These are phyloP conservation scores for Gaeumannomyces tritici DNA, from an alignment of 2,329 filamentous ascomycete genomes.

Conservation along the genomic window DNA sequence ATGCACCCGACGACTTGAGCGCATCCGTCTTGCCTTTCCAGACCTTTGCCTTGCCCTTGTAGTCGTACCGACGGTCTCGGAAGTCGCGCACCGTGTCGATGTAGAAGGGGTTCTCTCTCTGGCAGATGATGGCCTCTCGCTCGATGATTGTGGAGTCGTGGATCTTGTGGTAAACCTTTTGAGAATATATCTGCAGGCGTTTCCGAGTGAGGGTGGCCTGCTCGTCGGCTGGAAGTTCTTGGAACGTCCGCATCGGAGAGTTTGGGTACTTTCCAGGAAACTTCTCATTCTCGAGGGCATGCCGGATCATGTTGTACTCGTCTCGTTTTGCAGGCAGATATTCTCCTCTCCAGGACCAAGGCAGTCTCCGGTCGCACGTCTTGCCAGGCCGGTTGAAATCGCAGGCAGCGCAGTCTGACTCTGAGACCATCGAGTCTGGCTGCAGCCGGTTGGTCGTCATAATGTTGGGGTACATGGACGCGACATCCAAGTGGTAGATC, in stretches of 20 bases:
- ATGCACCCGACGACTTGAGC: constrained; percentile 73
- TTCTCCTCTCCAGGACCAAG: constrained; percentile 97
- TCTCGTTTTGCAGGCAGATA: constrained; percentile 92
- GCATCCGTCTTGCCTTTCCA: constrained; percentile 96
- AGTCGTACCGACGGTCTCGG: constrained; percentile 93
- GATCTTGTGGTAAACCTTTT: constrained; percentile 99
- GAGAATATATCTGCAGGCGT: constrained; percentile 82
- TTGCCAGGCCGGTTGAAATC: constrained; percentile 98
- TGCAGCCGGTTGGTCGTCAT: constrained; percentile 99
- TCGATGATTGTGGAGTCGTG: constrained; percentile 89
- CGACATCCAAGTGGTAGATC: constrained; percentile 97
- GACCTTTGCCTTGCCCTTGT: constrained; percentile 94
- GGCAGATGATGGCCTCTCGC: constrained; percentile 94
- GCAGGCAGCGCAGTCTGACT: constrained; percentile 92
- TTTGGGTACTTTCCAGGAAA: constrained; percentile 76
- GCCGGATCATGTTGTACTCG: constrained; percentile 98
- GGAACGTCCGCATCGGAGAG: constrained; percentile 62
- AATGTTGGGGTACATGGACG: constrained; percentile 99
- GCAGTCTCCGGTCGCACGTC: constrained; percentile 87
- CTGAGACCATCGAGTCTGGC: constrained; percentile 97
- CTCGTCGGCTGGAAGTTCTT: constrained; percentile 73
- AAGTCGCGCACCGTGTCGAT: constrained; percentile 95
- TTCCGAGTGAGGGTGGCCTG: constrained; percentile 76
- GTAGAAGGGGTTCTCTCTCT: constrained; percentile 96
- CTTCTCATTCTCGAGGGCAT: constrained; percentile 81